Evolutionary conservation across 805 yeast genomes (phyloP).

Genomic region (Candida chilensis): DNA sequence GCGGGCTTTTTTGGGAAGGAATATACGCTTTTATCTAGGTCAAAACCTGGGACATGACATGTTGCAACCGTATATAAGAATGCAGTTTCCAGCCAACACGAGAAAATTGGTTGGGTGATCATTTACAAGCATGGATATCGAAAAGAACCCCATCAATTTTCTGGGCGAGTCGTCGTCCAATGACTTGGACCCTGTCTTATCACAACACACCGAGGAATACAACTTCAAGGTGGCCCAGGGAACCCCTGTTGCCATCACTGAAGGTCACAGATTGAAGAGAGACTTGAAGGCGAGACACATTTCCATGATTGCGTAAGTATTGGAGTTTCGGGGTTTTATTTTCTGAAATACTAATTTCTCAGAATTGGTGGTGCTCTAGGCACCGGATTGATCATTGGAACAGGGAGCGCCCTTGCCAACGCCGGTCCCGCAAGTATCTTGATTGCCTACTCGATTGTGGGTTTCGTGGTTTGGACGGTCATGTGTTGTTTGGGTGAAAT

Average conservation of each 20-base stretch:
- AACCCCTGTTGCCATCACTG: conserved; percentile 27
- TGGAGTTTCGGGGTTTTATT: conserved; percentile 34
- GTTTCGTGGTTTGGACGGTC: conserved; percentile 60
- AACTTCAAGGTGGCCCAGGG: conserved; percentile 35
- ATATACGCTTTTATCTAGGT: too few relatives aligned
- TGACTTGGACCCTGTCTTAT: conserved; percentile 20
- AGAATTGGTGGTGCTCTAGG: conserved; percentile 78
- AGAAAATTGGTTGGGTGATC: too few relatives aligned
- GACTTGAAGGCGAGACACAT: conserved; percentile 41
- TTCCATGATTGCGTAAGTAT: conserved; percentile 41
- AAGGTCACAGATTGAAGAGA: conserved; percentile 35
- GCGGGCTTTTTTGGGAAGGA: too few relatives aligned
- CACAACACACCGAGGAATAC: conserved; percentile 38
- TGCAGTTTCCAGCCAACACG: too few relatives aligned
- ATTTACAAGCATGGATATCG: too few relatives aligned
- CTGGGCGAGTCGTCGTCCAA: conserved; percentile 1
- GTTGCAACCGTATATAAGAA: too few relatives aligned
- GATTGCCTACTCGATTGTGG: conserved; percentile 60
- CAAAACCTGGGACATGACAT: too few relatives aligned
- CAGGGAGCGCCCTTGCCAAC: conserved; percentile 58
- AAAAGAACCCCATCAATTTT: conserved; percentile 7
- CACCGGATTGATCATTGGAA: conserved; percentile 72
- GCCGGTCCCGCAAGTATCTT: conserved; percentile 39
- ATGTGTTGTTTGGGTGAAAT: conserved; percentile 65
- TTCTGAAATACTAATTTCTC: conserved; percentile 24